Percentiles rank a stretch among this genome's conserved stretches.
phyloP scores from a whole-genome alignment of 164 flowering plant species.

The Nelumbo lutea region DNA sequence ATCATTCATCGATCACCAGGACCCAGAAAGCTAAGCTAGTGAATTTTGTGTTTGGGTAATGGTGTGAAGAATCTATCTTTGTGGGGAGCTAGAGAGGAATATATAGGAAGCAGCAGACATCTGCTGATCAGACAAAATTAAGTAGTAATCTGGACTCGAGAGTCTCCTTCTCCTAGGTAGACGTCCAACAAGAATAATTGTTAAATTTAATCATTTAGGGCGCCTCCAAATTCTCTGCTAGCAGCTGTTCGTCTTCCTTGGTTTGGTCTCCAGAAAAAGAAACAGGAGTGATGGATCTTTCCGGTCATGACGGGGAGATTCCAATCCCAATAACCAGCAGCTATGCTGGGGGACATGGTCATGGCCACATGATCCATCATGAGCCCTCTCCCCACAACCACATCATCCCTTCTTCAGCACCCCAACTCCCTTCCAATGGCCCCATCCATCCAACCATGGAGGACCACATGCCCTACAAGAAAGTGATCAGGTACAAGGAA shows the following conservation, averaged over 20 bases:
- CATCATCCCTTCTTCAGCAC: conserved; percentile 25
- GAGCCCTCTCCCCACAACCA: conserved; percentile 32
- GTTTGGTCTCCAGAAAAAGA: neutral
- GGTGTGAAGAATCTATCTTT: neutral
- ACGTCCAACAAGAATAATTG: too few species aligned
- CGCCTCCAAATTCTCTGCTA: neutral
- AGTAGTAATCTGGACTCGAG: too few species aligned
- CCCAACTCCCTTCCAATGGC: conserved; percentile 25
- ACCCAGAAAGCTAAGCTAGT: neutral
- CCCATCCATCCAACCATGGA: conserved; percentile 12
- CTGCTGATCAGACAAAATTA: too few species aligned
- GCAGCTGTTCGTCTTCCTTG: neutral
- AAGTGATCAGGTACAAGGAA: conserved; percentile 50
- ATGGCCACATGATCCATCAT: conserved; percentile 46
- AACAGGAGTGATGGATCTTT: conserved; percentile 33
- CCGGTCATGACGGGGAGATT: conserved; percentile 50
- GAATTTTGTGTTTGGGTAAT: neutral
- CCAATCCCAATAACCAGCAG: conserved; percentile 57
- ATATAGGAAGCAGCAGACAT: too few species aligned
- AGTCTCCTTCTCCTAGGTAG: too few species aligned
- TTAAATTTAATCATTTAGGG: neutral
- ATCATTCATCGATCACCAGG: neutral
- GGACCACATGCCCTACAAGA: conserved; percentile 31
- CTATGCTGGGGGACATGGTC: conserved; percentile 36
- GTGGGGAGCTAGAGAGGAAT: too few species aligned